These are phyloP conservation scores for Bryum argenteum DNA, from an alignment of 225 moss, liverwort and hornwort genomes.

Conservation along the genomic window DNA sequence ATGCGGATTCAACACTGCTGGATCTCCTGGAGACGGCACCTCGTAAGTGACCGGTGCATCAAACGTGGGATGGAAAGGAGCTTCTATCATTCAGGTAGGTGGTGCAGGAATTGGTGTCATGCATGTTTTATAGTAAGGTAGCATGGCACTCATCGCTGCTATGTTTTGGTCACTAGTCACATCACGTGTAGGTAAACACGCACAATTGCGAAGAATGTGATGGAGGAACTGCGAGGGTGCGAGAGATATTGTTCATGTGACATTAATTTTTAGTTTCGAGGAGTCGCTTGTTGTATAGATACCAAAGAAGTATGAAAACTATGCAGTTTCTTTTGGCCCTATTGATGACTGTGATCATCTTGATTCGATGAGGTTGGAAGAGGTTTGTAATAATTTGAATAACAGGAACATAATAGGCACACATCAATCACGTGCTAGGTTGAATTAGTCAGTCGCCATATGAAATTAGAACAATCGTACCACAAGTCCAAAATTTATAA, in stretches of 20 bases:
- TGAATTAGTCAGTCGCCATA: too few species aligned
- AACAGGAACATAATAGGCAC: too few species aligned
- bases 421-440: too few species aligned
- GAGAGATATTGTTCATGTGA: not conserved
- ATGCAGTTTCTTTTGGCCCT: not conserved
- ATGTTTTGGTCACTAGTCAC: too few species aligned
- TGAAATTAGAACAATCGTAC: not conserved
- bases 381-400: too few species aligned
- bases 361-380: too few species aligned
- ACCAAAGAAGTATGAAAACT: conserved; percentile 9
- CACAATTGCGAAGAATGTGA: not conserved
- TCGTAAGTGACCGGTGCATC: conserved; percentile 15
- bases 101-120: not conserved
- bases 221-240: not conserved
- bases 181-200: too few species aligned
- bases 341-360: not conserved
- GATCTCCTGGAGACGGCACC: conserved; percentile 37
- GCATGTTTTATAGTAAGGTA: not conserved
- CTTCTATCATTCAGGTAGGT: not conserved
- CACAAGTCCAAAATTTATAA: not conserved
- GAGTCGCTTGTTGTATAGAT: not conserved
- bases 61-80: not conserved
- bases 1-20: conserved; percentile 47
- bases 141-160: not conserved
- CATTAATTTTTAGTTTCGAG: not conserved